A percentile compares a stretch with the other conserved stretches of the same genome.
These are phyloP conservation scores for Selaginella moellendorffii DNA, from an alignment of 75 land plant species.

Conservation along the genomic window DNA sequence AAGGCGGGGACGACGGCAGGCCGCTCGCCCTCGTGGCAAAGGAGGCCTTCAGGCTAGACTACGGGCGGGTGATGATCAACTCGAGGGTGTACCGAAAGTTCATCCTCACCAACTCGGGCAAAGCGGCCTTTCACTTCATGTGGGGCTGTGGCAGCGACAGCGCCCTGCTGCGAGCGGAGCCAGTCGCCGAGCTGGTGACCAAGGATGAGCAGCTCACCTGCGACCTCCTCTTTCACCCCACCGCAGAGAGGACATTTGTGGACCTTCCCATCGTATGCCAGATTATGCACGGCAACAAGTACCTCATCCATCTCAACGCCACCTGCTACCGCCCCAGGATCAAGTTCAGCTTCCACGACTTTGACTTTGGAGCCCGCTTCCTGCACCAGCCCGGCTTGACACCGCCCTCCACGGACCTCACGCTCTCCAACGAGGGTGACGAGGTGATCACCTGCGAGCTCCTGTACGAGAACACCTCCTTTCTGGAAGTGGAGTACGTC, in stretches of 20 bases:
- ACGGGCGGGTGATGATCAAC: conserved; percentile 14
- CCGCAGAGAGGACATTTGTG: neutral
- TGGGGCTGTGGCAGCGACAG: conserved; percentile 13
- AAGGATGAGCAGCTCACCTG: neutral
- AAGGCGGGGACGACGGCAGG: conserved; percentile 10
- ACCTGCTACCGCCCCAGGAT: conserved; percentile 14
- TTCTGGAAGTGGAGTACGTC: conserved; percentile 12
- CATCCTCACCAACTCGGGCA: conserved; percentile 15
- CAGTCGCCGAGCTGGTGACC: conserved; percentile 14
- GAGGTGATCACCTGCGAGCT: conserved; percentile 13
- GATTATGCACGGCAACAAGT: conserved; percentile 15
- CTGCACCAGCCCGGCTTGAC: conserved; percentile 6
- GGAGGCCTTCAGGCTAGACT: conserved; percentile 4
- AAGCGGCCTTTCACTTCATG: conserved; percentile 17
- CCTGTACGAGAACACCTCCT: conserved; percentile 15
- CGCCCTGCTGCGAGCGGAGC: conserved; percentile 9
- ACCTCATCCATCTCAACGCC: conserved; percentile 8
- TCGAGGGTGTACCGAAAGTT: conserved; percentile 15
- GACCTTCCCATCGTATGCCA: conserved; percentile 12
- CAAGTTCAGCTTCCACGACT: conserved; percentile 16
- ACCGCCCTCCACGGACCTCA: conserved; percentile 15
- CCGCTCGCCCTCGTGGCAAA: conserved; percentile 13
- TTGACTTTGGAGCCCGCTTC: conserved; percentile 21
- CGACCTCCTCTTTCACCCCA: neutral
- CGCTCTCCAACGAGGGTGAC: conserved; percentile 11